Base-by-base conservation (phyloP, 257 asterid species). In the Capsicum rhomboideum region DNA sequence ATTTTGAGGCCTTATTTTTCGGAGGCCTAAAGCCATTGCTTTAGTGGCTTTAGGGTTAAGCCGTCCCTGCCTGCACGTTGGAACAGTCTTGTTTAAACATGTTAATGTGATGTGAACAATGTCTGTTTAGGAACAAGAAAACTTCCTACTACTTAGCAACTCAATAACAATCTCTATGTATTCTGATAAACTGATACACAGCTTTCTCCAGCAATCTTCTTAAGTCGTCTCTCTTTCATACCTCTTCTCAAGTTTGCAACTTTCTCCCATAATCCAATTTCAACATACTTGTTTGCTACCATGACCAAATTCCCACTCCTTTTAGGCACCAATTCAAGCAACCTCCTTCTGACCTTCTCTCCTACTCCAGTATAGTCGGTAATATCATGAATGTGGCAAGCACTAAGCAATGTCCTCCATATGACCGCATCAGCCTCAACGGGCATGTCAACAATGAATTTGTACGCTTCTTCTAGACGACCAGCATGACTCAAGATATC, bases 321-420 rank as follows among this genome's bases (percentile, higher is more conserved):
- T 90, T 87, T 90, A 8, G 99, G 99, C 83, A 93, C 98, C 67
- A 92, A 53, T 54, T 87, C 91, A 53, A 90, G 87, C 6, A 95
- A 88, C 87, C 58, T 90, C 79, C 28, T 58, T 68, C 92, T 89
- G n/a, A 83, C 99, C 86, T 88, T 90, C 79, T 88, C 90, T 5
- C 91, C 91, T 59, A 93, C 82, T 82, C 94, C 93, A 68, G 67
- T 46, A 34, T n/a, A 53, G 78, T 86, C 96, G 37, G 87, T 90
- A 46, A 85, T 86, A 82, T 87, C 96, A 85, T 93, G 96, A 88
- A 93, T 89, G 82, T 79, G 87, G 85, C 97, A 95, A 5, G 96
- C 92, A 82, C 98, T 91, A 18, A 92, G 92, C 91, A 95, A 87
- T 0, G 98, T 90, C 86, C 99, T 92, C 98, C 98, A 95, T 66